Evolutionary conservation across 495 filamentous ascomycete species (phyloP).

Genomic region (Penicillium coffeae): DNA sequence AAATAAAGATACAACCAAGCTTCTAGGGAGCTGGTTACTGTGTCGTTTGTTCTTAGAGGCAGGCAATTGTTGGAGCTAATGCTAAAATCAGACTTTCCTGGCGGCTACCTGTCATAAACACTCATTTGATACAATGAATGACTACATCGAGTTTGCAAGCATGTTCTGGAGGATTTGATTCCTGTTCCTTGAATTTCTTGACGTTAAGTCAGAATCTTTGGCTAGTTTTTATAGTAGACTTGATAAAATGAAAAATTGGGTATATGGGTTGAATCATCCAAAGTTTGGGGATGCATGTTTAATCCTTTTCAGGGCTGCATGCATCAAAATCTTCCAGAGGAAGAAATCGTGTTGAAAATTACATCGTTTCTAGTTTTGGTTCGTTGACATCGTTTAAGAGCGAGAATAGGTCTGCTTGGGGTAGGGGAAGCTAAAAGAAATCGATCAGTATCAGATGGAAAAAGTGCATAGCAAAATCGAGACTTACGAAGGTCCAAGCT

Average conservation of each 20-base stretch:
- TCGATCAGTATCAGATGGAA: constrained; percentile 7
- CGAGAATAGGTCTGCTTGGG: constrained; percentile 73
- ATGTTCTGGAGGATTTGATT: background rate
- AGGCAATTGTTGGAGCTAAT: too few species aligned
- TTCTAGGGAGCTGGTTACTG: too few species aligned
- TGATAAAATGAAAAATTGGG: constrained; percentile 24
- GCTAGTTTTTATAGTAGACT: constrained; percentile 10
- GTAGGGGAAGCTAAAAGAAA: constrained; percentile 64
- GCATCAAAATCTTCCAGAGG: constrained; percentile 13
- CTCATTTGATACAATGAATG: too few species aligned
- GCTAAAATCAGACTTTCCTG: too few species aligned
- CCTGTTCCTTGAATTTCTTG: constrained; percentile 19
- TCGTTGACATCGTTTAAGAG: constrained; percentile 23
- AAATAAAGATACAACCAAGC: too few species aligned
- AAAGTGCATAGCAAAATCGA: background rate
- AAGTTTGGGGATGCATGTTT: constrained; percentile 18
- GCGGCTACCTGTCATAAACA: too few species aligned
- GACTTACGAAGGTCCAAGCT: constrained; percentile 89
- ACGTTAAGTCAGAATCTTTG: constrained; percentile 32
- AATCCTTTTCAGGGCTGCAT: constrained; percentile 9
- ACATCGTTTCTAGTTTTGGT: constrained; percentile 17
- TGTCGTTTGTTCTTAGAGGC: too few species aligned
- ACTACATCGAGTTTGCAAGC: too few species aligned
- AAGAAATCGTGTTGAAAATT: constrained; percentile 14
- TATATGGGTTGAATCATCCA: constrained; percentile 52